A percentile compares a stretch with the other conserved stretches of the same genome.
phyloP scores from a whole-genome alignment of 257 asterid genomes.

The Dorcoceras hygrometricum region DNA sequence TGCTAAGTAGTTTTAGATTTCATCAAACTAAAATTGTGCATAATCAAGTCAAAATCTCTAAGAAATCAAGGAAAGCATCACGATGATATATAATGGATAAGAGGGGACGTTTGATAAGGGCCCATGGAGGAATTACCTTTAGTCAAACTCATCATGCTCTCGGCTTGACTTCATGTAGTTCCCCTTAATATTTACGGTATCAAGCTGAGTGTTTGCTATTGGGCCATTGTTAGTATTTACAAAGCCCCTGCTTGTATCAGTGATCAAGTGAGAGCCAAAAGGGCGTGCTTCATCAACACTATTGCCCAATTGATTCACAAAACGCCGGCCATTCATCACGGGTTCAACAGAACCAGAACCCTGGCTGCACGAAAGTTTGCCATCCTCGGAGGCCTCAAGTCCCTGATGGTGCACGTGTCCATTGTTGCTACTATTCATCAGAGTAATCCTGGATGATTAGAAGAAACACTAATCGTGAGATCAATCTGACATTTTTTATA shows the following conservation, averaged over 20 bases:
- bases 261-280: conserved; percentile 39
- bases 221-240: conserved; percentile 58
- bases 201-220: conserved; percentile 32
- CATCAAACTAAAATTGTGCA: background rate
- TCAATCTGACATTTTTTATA: background rate
- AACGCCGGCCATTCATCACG: conserved; percentile 29
- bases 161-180: conserved; percentile 32
- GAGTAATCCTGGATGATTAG: conserved; percentile 32
- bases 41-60: conserved; percentile 5
- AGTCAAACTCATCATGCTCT: conserved; percentile 43
- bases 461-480: background rate
- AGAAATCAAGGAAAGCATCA: background rate
- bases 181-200: conserved; percentile 58
- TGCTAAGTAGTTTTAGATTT: too few relatives aligned
- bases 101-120: background rate
- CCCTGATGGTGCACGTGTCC: conserved; percentile 30
- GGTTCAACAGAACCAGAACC: conserved; percentile 40
- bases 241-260: conserved; percentile 41
- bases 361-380: conserved; percentile 27
- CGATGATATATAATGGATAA: background rate
- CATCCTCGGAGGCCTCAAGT: conserved; percentile 29
- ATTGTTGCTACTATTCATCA: conserved; percentile 20
- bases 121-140: conserved; percentile 41
- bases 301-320: conserved; percentile 29
- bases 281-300: conserved; percentile 31